Base-by-base conservation (phyloP, 106 monocot species). In the Dioscorea dumetorum region DNA sequence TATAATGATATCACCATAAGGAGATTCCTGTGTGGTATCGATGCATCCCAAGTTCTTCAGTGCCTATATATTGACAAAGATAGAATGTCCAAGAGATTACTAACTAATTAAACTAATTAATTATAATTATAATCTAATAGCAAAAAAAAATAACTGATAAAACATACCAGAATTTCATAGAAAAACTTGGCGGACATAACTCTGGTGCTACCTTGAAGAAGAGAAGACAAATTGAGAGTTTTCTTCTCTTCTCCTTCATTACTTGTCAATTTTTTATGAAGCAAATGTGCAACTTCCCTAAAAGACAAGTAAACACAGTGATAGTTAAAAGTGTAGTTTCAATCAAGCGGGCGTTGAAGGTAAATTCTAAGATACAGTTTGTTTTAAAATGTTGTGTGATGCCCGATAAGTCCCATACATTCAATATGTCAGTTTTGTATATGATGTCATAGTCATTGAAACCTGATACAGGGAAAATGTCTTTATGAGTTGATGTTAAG, bases 141-240 rank as follows among this genome's bases (percentile, higher is more conserved):
- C 4, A n/a, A 60, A 12, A n/a, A n/a, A n/a, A 6, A 5, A 22
- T 7, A 8, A 2, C 20, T 60, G 24, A 59, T 15, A 50, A 68
- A 60, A 70, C 70, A 33, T 81, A 95, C 95, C 85, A 95, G 75
- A 48, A 73, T 91, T 77, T 95, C 95, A 62, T 80, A 88, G 67
- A 95, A 86, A 48, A 88, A 70, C 68, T 65, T 81, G 24, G 95
- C 85, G 74, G 81, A 75, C 68, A 60, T 78, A 58, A 62, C 53
- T 81, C 83, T 83, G 19, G 64, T 74, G 61, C 69, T 83, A 22
- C 86, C 85, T 52, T 86, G 74, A 33, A 95, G 69, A 57, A 84
- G 70, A 22, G 33, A 64, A 7, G 16, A 63, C 66, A 88, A 72
- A 73, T 75, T 77, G 57, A 88, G 50, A 49, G 15, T 50, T 19